These are phyloP conservation scores for Fusarium ramigenum DNA, from an alignment of 2,329 filamentous ascomycete genomes.

Conservation along the genomic window DNA sequence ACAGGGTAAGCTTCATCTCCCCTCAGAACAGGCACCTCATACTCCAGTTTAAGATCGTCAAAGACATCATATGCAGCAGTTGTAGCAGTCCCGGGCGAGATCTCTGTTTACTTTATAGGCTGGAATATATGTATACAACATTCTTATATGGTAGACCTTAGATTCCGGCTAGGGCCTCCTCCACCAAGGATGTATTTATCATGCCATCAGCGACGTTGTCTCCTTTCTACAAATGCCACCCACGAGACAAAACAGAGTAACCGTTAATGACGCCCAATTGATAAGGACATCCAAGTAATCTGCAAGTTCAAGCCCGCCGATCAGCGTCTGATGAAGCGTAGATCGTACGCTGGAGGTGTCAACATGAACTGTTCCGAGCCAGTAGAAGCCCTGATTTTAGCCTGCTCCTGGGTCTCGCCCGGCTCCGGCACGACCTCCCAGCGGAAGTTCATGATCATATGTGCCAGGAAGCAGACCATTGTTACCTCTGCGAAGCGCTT, in stretches of 20 bases:
- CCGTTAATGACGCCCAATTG: not conserved
- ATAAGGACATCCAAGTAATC: not conserved
- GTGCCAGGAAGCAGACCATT: not conserved
- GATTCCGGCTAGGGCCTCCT: fast-evolving
- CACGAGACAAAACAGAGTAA: fast-evolving
- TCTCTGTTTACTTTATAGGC: fast-evolving
- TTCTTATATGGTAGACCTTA: not conserved
- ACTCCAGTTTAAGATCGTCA: fast-evolving
- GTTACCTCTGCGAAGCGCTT: not conserved
- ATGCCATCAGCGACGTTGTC: fast-evolving
- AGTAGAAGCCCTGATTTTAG: not conserved
- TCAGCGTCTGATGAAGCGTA: not conserved
- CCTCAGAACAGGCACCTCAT: fast-evolving
- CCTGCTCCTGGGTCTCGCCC: not conserved
- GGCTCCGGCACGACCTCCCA: not conserved
- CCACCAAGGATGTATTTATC: fast-evolving
- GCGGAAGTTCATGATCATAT: not conserved
- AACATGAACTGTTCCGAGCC: not conserved
- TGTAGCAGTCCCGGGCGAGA: not conserved
- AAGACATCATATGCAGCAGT: not conserved
- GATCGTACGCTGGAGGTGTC: not conserved
- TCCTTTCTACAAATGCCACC: fast-evolving
- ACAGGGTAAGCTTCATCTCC: not conserved
- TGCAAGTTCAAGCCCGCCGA: fast-evolving
- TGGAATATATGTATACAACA: too few relatives aligned